Base-by-base conservation (phyloP, 73 alveolate genomes). In the Breviolum minutum region DNA sequence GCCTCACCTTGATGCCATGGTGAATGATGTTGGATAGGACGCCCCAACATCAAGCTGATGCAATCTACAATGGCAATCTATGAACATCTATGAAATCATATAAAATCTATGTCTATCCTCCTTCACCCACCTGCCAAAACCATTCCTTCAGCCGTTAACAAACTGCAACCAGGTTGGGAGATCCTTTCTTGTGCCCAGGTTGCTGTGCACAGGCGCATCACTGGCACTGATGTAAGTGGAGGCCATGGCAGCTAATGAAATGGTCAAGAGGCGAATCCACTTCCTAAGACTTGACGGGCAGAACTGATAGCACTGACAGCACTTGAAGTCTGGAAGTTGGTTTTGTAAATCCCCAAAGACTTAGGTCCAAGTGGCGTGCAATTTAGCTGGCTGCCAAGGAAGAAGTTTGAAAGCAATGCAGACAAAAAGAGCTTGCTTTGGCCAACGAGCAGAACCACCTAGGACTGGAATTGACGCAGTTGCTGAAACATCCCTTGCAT, bases 371-470 rank as follows among this genome's bases (percentile, higher is more conserved):
- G 88, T 48, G 68, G 88, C 88, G 88, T 80, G 88, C 69, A 4
- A 80, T 80, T 80, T 10, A 30, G 64, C 69, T 80, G 88, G 5
- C 87, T 66, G 62, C 24, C 96, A 22, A 68, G 63, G 73, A 88
- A 4, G 20, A 88, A 30, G 70, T 88, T 88, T 11, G 95, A 88
- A 19, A 88, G 84, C 85, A 88, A 48, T 27, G 96, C 96, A 30
- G 96, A 68, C 30, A 89, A 63, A 74, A 89, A 69, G 76, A 89
- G 96, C 62, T 89, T 89, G 87, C 96, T 70, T 29, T 89, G 96
- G 87, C 96, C 96, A 22, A 89, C 87, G 63, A 89, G 32, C 32
- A 89, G 87, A 6, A 89, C 96, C 29, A 89, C 96, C 96, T 89
- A 29, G n/a, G 71, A 19, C 27, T 14, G 20, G 32, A 40, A 60